Base-by-base conservation (phyloP, 148 eudicot genomes). In the Rhododendron simsii region DNA sequence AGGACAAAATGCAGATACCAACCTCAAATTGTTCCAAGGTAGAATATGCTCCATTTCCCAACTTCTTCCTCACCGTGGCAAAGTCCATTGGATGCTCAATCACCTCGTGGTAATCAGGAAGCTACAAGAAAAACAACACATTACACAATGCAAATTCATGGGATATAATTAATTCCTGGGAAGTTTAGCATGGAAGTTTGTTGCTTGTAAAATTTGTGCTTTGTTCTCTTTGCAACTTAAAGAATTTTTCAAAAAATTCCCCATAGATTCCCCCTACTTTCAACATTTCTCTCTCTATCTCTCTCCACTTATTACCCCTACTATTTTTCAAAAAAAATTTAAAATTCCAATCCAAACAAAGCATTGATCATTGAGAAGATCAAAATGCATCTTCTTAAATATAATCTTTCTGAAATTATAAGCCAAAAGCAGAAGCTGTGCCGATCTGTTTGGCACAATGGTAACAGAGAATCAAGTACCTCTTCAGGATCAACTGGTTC, bases 401-500 rank as follows among this genome's bases (percentile, higher is more conserved):
- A 21, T 9, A 1, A 30, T 28, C 18, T 28, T 69, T 28, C 18
- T 11, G 13, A 26, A 69, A 69, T 4, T 69, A 4, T 12, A 69
- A 69, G 75, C 75, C 75, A 28, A 69, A 69, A 69, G 75, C 16
- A 69, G 75, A 69, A 69, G 15, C 33, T 12, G 39, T 26, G 37
- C 35, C 6, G 2, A 28, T 69, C 75, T 69, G 75, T 69, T 69
- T 30, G 75, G 18, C 61, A 55, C 61, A 55, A 16, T 16, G 61
- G 61, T 44, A 28, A 65, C 35, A 85, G 30, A 53, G 37, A 83
- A 78, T 45, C 23, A 20, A 80, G 26, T 85, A 97, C 99, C 98
- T 97, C 99, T 61, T 97, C 99, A 21, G 99, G 98, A 91, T 95
- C 98, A 83, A 95, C 98, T 0, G 99, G 98, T 57, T 95, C 99